Evolutionary conservation across 257 asterid species (phyloP), one percentile per base, ranked within the genome.

Genomic region (Scutellaria barbata): DNA sequence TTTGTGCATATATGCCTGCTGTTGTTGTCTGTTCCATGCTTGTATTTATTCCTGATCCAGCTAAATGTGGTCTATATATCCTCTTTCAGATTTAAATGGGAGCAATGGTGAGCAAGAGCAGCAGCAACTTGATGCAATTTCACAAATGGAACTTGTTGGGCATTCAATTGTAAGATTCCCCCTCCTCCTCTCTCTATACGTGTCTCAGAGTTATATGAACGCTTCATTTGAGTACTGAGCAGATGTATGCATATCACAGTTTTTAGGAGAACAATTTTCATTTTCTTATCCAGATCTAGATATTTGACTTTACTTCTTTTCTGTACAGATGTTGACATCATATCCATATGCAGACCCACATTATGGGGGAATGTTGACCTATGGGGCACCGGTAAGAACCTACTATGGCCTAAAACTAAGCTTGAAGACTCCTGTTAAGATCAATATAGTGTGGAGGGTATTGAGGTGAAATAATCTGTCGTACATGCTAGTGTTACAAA

Each of bases 111-210:
- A 35, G 68, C 88, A 43, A 73, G 88, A 76, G 66, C 81, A 79
- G 66, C 88, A 81, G 70, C 84, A 77, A 53, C 75, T 69, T 48
- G 79, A 74, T 62, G 72, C 80, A 47, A 79, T 79, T 78, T 71
- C 90, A 43, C 95, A 84, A 53, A 87, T 84, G 90, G 91, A 90
- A 76, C 87, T 85, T 68, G 88, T 85, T 71, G 86, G 96, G 22
- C 96, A 86, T 83, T 90, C 96, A 60, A 81, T 88, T 79, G 96
- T 88, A 79, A 82, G 91, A 55, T 11, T 11, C 75, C 63, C 60
- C 39, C 42, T 16, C 9, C 55, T 42, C 18, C 67, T 54, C 25
- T 77, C 62, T 62, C 37, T 25, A 37, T 11, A 42, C 10, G 66
- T 52, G 22, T 46, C 35, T 30, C 35, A 2, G 35, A 30, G 35